These are phyloP conservation scores for Scutellaria baicalensis DNA, from an alignment of 257 asterid genomes.

Conservation along the genomic window DNA sequence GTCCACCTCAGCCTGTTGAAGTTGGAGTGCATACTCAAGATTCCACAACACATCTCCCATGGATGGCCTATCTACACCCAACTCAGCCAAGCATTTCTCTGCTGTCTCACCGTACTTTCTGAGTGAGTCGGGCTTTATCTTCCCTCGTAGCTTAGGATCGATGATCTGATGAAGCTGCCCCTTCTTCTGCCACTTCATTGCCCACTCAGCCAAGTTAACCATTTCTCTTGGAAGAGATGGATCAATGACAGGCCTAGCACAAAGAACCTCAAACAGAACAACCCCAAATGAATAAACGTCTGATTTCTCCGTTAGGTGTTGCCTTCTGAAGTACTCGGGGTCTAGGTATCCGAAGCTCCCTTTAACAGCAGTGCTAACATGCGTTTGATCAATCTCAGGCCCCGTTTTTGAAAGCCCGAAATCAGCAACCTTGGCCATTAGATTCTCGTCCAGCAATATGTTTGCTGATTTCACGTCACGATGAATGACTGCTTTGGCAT, in stretches of 20 bases:
- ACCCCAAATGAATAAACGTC: conserved; percentile 81
- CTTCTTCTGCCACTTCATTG: conserved; percentile 64
- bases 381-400: conserved; percentile 83
- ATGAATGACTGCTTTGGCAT: conserved; percentile 62
- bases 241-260: conserved; percentile 82
- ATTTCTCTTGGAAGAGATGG: conserved; percentile 74
- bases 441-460: conserved; percentile 74
- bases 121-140: conserved; percentile 60
- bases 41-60: conserved; percentile 88
- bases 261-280: conserved; percentile 61
- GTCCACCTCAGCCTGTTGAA: conserved; percentile 53
- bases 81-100: conserved; percentile 76
- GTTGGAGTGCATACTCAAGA: conserved; percentile 73
- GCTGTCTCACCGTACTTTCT: conserved; percentile 79
- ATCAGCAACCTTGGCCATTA: conserved; percentile 79
- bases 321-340: conserved; percentile 83
- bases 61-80: conserved; percentile 68
- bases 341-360: conserved; percentile 81
- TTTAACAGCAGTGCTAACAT: conserved; percentile 81
- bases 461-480: conserved; percentile 86
- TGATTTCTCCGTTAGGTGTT: conserved; percentile 70
- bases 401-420: conserved; percentile 81
- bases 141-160: conserved; percentile 47
- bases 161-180: conserved; percentile 65
- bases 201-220: conserved; percentile 91